Evolutionary conservation across 2,329 filamentous ascomycete genomes (phyloP).

Genomic region (Claviceps purpurea): DNA sequence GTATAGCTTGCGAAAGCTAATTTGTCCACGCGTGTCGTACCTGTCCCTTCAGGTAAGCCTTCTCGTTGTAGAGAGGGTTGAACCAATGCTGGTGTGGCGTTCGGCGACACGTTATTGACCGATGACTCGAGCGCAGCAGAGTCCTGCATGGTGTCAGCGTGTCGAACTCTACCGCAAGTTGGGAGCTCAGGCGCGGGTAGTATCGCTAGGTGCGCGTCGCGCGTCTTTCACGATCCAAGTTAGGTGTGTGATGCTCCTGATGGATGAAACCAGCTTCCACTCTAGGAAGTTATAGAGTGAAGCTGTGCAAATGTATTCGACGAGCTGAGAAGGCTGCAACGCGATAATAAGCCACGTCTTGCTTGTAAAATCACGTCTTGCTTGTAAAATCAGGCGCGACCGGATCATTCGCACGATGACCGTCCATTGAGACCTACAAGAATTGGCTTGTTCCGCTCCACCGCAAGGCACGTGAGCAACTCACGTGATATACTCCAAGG

Average conservation of each 20-base stretch:
- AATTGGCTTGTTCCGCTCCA: neutral
- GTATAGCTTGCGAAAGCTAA: neutral
- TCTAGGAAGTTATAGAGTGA: too few relatives aligned
- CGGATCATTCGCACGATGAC: too few relatives aligned
- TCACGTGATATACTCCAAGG: neutral
- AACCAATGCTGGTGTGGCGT: constrained; percentile 41
- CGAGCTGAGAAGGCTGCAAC: constrained; percentile 2
- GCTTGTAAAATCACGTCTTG: constrained; percentile 25
- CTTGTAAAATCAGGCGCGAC: constrained; percentile 26
- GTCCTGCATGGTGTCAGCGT: constrained; percentile 40
- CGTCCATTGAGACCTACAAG: neutral
- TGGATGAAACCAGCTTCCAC: neutral
- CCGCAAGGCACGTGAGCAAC: neutral
- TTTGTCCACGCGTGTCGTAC: constrained; percentile 18
- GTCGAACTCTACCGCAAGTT: neutral
- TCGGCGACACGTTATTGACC: constrained; percentile 40
- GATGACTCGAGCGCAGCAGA: constrained; percentile 44
- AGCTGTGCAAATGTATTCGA: neutral
- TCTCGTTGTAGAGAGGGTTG: constrained; percentile 40
- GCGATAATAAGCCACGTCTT: constrained; percentile 19
- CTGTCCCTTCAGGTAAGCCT: constrained; percentile 29
- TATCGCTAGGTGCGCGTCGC: constrained; percentile 7
- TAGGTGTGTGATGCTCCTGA: neutral
- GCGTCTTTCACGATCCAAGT: neutral
- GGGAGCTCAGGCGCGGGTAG: neutral